Base-by-base conservation (phyloP, 1,284 basidiomycete species). In the Ceraceosorus bombacis region DNA sequence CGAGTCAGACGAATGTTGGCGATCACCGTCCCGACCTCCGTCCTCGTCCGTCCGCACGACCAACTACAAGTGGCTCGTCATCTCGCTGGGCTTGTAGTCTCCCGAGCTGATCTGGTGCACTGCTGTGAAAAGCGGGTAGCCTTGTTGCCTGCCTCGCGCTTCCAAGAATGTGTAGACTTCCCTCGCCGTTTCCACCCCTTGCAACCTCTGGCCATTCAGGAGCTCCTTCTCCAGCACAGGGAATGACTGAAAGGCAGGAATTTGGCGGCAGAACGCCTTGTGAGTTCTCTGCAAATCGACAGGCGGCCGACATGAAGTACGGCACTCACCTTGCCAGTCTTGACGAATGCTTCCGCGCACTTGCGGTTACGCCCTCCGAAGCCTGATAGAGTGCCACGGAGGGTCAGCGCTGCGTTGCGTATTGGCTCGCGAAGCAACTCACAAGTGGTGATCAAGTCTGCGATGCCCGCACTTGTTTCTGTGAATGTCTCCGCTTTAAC, bases 161-260 rank as follows among this genome's bases (percentile, higher is more conserved):
- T 79, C 74, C 49, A 84, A 78, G 78, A 83, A 82, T 43, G 74
- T 76, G 74, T 82, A 77, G 17, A 82, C 72, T 67, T 82, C 81
- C 58, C 80, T 74, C 27, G 81, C 81, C 17, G 82, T 83, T 58
- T 80, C 79, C 15, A 81, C 81, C n/a, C 82, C 82, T 68, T 83
- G 82, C 9, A 83, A 77, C 79, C 81, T 83, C 69, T 84, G 83
- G 0, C 83, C 83, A 54, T 81, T 80, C 38, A 84, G 75, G 76
- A 84, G 79, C 67, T 82, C 81, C 64, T 80, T 77, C 72, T 84
- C 83, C 7, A 84, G 77, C 57, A 79, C 76, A 48, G 82, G 79
- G 58, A 83, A 84, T 2, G 27, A 27, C 27, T 27, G 27, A 27
- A 27, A 27, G 27, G 27, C 27, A 27, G 27, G 3, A 1, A 27